Percentiles rank a stretch among this genome's conserved stretches.
Evolutionary conservation across 495 filamentous ascomycete genomes (phyloP).

Genomic region (Penicillium crystallinum): DNA sequence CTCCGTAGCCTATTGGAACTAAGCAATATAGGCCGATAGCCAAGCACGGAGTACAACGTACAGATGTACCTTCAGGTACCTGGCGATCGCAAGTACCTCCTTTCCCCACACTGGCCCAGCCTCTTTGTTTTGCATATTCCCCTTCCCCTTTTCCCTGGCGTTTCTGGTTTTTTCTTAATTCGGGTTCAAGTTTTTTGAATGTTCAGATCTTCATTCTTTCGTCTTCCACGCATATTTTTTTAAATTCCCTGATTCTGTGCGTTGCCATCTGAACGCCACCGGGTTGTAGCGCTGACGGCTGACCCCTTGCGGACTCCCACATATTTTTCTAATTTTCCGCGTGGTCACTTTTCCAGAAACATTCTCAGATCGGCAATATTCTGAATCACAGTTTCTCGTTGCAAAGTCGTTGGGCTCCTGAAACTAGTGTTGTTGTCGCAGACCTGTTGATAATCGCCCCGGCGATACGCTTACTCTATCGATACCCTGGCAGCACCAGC

Average conservation of each 20-base stretch:
- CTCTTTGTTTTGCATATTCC: constrained; percentile 18
- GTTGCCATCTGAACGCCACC: not conserved
- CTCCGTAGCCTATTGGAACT: not conserved
- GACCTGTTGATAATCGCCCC: constrained; percentile 1
- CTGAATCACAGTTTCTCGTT: not conserved
- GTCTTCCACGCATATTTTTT: not conserved
- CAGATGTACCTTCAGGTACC: constrained; percentile 4
- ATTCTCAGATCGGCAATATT: constrained; percentile 14
- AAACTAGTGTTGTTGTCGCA: not conserved
- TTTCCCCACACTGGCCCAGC: constrained; percentile 22
- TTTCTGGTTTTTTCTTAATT: not conserved
- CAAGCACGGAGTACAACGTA: not conserved
- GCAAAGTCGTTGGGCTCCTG: not conserved
- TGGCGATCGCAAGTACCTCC: constrained; percentile 6
- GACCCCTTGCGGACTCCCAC: constrained; percentile 3
- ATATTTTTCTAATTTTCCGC: constrained; percentile 2
- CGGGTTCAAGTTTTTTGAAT: not conserved
- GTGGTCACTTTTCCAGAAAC: constrained; percentile 16
- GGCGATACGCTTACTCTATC: constrained; percentile 13
- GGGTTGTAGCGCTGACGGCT: not conserved
- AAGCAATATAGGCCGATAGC: not conserved
- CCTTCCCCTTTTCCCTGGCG: constrained; percentile 8
- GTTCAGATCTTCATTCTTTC: not conserved
- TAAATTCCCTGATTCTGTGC: not conserved
- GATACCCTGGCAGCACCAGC: not conserved